Conservation (phyloP, 305 asterid genomes). For the Fraxinus paxiana region DNA sequence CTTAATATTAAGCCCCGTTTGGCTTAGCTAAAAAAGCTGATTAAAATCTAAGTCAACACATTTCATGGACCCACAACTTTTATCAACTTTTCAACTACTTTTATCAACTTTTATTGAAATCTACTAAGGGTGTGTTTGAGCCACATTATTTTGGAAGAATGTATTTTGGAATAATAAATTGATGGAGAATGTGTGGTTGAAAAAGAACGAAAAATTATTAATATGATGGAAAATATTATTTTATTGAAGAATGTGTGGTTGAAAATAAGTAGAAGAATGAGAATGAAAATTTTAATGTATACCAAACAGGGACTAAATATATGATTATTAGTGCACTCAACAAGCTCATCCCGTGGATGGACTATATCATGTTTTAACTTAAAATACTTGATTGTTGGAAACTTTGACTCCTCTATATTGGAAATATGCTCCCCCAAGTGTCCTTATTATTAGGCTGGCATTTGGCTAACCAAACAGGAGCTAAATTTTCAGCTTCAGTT, state of each 20-base stretch:
- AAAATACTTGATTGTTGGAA: not conserved
- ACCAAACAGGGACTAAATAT: too few species aligned
- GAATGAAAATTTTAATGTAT: too few species aligned
- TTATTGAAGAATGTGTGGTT: too few species aligned
- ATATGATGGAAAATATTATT: too few species aligned
- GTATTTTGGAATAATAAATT: too few species aligned
- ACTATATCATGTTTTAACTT: not conserved
- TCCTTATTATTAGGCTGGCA: not conserved
- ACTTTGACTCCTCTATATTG: not conserved
- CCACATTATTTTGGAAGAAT: too few species aligned
- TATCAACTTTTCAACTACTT: too few species aligned
- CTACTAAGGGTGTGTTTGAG: too few species aligned
- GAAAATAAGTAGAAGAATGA: too few species aligned
- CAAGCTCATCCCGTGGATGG: not conserved
- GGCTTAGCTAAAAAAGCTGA: not conserved
- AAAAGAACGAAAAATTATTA: too few species aligned
- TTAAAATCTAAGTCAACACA: not conserved
- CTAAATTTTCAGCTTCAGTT: not conserved
- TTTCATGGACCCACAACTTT: not conserved
- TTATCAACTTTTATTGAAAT: not conserved
- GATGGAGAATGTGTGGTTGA: too few species aligned
- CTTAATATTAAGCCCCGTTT: not conserved
- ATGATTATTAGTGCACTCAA: not conserved
- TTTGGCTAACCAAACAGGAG: not conserved
- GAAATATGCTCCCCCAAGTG: not conserved